Percentiles rank a stretch among this genome's conserved stretches.
Evolutionary conservation across 108 stramenopile species (phyloP).

Genomic region (Fragilariopsis cylindrus): DNA sequence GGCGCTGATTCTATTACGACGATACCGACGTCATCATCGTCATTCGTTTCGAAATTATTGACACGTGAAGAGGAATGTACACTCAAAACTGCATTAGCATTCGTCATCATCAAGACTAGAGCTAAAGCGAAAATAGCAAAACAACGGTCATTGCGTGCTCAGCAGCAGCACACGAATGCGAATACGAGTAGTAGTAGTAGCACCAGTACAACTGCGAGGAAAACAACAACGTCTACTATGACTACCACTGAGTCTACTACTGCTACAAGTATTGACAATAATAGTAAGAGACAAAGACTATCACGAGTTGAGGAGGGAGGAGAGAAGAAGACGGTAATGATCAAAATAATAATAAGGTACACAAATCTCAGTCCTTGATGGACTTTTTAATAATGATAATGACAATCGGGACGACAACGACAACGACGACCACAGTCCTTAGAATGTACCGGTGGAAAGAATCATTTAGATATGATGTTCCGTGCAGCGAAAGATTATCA

Average conservation of each 20-base stretch:
- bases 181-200: too few relatives aligned
- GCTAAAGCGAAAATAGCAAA: constrained; percentile 5
- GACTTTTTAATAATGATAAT: background rate
- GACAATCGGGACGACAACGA: background rate
- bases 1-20: too few relatives aligned
- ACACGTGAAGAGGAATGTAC: constrained; percentile 37
- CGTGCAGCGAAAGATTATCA: constrained; percentile 24
- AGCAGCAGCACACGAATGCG: background rate
- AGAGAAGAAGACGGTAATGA: background rate
- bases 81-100: constrained; percentile 42
- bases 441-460: background rate
- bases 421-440: background rate
- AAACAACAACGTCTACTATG: too few relatives aligned
- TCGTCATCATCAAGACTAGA: constrained; percentile 33
- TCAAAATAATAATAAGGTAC: background rate
- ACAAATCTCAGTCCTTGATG: constrained; percentile 1
- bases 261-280: background rate
- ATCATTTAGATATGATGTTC: constrained; percentile 29
- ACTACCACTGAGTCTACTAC: too few relatives aligned
- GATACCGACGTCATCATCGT: background rate
- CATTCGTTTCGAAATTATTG: constrained; percentile 1
- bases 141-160: background rate
- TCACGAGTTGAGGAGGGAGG: too few relatives aligned
- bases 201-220: too few relatives aligned
- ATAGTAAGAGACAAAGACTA: background rate